A percentile compares a stretch with the other conserved stretches of the same genome.
Conservation (phyloP, 2,329 filamentous ascomycete genomes). For the Exophiala calicioides region DNA sequence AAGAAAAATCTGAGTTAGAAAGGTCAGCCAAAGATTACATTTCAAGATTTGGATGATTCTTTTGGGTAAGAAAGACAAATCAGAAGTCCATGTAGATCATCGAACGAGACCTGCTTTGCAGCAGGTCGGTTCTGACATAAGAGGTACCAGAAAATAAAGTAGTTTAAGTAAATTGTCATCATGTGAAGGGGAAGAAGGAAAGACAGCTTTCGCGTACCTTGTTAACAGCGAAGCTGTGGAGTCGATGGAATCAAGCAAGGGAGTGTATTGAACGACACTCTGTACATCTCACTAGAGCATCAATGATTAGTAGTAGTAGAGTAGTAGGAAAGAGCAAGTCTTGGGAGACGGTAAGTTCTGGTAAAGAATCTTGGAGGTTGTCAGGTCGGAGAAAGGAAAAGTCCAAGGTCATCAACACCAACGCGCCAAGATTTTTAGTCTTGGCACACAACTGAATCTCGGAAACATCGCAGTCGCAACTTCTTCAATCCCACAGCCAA, state of each 20-base stretch:
- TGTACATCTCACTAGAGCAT: too few species aligned
- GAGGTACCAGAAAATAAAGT: constrained; percentile 91
- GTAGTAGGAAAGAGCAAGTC: too few species aligned
- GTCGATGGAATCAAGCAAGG: too few species aligned
- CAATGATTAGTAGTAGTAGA: too few species aligned
- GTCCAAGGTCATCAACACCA: background rate
- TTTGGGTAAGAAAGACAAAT: constrained; percentile 38
- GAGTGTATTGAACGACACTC: too few species aligned
- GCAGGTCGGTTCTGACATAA: constrained; percentile 71
- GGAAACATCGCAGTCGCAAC: constrained; percentile 1
- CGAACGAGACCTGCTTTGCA: constrained; percentile 52
- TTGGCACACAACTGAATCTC: constrained; percentile 1
- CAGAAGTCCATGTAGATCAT: constrained; percentile 91
- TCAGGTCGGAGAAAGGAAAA: too few species aligned
- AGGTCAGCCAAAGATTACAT: too few species aligned
- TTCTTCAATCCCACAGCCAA: background rate
- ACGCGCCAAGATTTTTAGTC: constrained; percentile 3
- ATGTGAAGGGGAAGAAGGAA: constrained; percentile 46
- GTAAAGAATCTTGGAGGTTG: too few species aligned
- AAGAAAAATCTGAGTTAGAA: too few species aligned
- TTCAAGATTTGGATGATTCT: background rate
- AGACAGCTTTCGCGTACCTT: too few species aligned
- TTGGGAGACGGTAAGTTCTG: too few species aligned
- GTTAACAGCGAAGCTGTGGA: too few species aligned
- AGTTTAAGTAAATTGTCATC: constrained; percentile 67